These are phyloP conservation scores for Paramecium bursaria DNA, from an alignment of 73 alveolate genomes.

Conservation along the genomic window DNA sequence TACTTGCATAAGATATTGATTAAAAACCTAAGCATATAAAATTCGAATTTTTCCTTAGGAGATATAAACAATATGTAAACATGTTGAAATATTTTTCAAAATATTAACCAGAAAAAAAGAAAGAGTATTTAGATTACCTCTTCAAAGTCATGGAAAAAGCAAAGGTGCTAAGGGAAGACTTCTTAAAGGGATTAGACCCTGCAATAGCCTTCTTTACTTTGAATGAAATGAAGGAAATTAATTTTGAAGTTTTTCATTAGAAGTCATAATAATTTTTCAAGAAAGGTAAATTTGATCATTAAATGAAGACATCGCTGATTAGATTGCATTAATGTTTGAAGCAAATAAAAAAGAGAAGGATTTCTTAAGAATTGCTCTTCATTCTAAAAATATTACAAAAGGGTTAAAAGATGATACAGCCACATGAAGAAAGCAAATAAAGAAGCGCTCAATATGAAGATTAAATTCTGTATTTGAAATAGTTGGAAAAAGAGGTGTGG, in stretches of 20 bases:
- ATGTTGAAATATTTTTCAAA: slow-evolving; percentile 1
- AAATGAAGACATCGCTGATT: background rate
- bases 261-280: background rate
- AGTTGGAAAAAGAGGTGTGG: slow-evolving; percentile 7
- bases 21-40: background rate
- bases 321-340: slow-evolving; percentile 8
- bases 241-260: slow-evolving; percentile 23
- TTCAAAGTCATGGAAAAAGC: slow-evolving; percentile 15
- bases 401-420: slow-evolving; percentile 8
- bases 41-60: slow-evolving; percentile 18
- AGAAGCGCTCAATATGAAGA: background rate
- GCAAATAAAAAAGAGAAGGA: slow-evolving; percentile 48
- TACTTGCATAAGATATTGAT: slow-evolving; percentile 6
- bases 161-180: slow-evolving; percentile 15
- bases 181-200: slow-evolving; percentile 19
- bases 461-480: background rate
- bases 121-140: background rate
- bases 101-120: background rate
- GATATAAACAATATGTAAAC: slow-evolving; percentile 39
- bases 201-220: background rate
- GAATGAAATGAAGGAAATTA: background rate
- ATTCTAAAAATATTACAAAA: slow-evolving; percentile 19
- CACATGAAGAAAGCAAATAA: slow-evolving; percentile 43
- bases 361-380: background rate
- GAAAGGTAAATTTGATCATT: background rate